phyloP scores from a whole-genome alignment of 1,284 basidiomycete species.

The Cryptococcus jaspeensis region DNA sequence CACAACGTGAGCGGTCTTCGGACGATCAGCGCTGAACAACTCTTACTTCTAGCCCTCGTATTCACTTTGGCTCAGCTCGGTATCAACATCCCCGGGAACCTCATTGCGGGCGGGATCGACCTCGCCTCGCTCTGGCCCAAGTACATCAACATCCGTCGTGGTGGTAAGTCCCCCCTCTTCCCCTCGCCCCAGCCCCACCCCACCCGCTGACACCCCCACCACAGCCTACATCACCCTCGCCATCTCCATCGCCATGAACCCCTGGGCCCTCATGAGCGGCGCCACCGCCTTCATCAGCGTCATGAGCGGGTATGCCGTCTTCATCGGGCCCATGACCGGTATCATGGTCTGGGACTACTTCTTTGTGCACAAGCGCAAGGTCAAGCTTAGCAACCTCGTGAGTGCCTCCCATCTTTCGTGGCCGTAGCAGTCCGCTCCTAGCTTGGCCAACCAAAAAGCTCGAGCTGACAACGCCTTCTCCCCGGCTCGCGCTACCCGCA shows the following conservation, averaged over 20 bases:
- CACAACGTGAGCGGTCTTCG: background rate
- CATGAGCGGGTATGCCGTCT: conserved; percentile 48
- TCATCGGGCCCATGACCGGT: conserved; percentile 49
- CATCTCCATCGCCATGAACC: too few relatives aligned
- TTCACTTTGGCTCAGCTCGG: conserved; percentile 50
- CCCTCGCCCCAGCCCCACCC: too few relatives aligned
- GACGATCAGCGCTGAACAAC: conserved; percentile 2
- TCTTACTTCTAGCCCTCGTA: too few relatives aligned
- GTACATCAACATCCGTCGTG: conserved; percentile 52
- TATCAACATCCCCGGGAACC: conserved; percentile 50
- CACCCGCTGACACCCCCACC: too few relatives aligned
- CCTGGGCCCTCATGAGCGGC: conserved; percentile 49
- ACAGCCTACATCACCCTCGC: conserved; percentile 33
- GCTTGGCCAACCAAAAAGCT: background rate
- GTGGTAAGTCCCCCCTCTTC: conserved; percentile 15
- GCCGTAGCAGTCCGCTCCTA: too few relatives aligned
- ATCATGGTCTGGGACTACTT: conserved; percentile 52
- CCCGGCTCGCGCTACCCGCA: too few relatives aligned
- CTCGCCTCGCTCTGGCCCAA: conserved; percentile 51
- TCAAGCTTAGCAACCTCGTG: conserved; percentile 46
- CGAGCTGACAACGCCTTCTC: background rate
- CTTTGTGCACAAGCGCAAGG: conserved; percentile 41
- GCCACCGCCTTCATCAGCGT: conserved; percentile 49
- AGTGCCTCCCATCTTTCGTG: background rate
- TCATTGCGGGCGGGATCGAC: conserved; percentile 50